These are phyloP conservation scores for Omphalotus guepiniiformis DNA, from an alignment of 768 basidiomycete genomes.

Conservation along the genomic window DNA sequence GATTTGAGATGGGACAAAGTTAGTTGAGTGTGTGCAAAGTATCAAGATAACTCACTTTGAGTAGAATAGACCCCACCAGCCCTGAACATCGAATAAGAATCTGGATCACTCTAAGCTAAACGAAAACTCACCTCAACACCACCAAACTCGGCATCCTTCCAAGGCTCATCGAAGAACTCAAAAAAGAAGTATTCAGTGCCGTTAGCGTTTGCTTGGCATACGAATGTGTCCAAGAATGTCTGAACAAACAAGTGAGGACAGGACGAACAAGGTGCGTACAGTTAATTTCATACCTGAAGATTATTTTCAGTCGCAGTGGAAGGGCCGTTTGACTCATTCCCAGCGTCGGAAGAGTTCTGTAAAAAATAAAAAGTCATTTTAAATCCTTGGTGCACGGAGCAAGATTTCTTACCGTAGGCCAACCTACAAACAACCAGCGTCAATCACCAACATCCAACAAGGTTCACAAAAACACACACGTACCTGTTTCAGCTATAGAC, in stretches of 20 bases:
- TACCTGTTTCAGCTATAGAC: constrained; percentile 86
- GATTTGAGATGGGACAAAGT: background rate
- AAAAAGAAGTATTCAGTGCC: constrained; percentile 88
- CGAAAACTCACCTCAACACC: constrained; percentile 72
- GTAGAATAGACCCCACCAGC: constrained; percentile 61
- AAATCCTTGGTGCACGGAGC: background rate
- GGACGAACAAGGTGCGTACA: background rate
- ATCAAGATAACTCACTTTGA: constrained; percentile 35
- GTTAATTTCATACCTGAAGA: constrained; percentile 42
- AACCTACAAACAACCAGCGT: too few relatives aligned
- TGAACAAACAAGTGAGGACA: constrained; percentile 24
- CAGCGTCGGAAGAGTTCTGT: constrained; percentile 56
- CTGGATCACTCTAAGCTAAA: too few relatives aligned
- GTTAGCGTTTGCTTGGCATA: constrained; percentile 82
- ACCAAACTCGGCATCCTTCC: constrained; percentile 58
- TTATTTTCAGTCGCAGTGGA: constrained; percentile 56
- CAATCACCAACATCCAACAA: background rate
- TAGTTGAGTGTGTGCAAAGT: background rate
- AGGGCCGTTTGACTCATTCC: constrained; percentile 62
- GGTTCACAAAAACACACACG: background rate
- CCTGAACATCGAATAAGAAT: too few relatives aligned
- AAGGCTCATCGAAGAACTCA: constrained; percentile 51
- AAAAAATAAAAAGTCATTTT: constrained; percentile 2
- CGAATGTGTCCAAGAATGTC: constrained; percentile 80
- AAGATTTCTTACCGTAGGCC: constrained; percentile 67